Evolutionary conservation across 139 green algal species (phyloP), one percentile per base, ranked within the genome.

Genomic region (Volvox reticuliferus): DNA sequence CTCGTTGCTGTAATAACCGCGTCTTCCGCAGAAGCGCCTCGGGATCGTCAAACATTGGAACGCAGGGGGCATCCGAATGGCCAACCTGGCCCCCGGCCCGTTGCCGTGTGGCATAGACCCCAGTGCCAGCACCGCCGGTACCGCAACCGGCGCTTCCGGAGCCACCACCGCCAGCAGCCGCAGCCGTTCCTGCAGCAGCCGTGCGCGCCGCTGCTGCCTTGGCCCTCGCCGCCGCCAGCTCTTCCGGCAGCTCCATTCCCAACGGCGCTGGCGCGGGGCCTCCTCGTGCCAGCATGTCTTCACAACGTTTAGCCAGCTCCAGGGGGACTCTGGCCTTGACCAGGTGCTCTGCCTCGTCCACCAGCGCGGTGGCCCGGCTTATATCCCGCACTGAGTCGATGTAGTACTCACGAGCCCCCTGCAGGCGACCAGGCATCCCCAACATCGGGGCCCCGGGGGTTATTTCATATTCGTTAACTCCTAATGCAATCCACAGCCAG

Each of bases 241-340:
- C 61, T 76, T 88, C 81, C 18, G 90, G 87, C 55, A 79, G 32
- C 63, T 87, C 68, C 67, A 91, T 2, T 24, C 89, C 82, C 2
- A 90, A 73, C 19, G 94, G 94, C 35, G 94, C 82, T 9, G 92
- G 91, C 37, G 92, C 93, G 36, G 95, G 93, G 35, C 95, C 95
- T 0, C 95, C 94, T 21, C 18, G 32, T 0, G 82, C 93, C 22
- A 19, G n/a, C 16, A 97, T 95, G 9, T 88, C 93, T 50, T 96
- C 95, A 65, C 94, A 95, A 24, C 83, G 79, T 2, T 81, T 85
- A n/a, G 83, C 82, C n/a, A 97, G 87, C 55, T 93, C 92, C 20
- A 90, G 84, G 14, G 94, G 79, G 55, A 97, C 65, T 1, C 91
- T 71, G 14, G 75, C 63, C 32, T 62, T 80, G 80, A 96, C 61